phyloP scores from a whole-genome alignment of 306 rosid species.

The Begonia loranthoides region DNA sequence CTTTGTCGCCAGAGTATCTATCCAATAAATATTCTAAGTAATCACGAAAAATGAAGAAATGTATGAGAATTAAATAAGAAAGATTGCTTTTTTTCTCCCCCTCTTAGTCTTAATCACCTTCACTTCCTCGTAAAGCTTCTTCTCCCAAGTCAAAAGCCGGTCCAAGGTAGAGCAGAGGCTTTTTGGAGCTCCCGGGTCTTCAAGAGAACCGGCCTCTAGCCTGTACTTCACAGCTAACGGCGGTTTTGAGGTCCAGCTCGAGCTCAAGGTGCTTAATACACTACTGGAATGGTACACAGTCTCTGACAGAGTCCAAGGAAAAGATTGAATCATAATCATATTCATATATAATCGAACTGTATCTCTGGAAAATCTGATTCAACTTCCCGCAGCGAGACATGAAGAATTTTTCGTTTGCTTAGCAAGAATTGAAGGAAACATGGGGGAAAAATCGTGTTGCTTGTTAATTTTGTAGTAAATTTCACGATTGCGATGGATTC shows the following conservation, averaged over 20 bases:
- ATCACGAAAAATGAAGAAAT: background rate
- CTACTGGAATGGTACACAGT: conserved; percentile 94
- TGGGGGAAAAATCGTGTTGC: no score
- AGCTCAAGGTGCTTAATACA: conserved; percentile 73
- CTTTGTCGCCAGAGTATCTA: no score
- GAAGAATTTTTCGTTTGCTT: no score
- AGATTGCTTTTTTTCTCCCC: no score
- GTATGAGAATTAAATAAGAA: background rate
- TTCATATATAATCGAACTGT: background rate
- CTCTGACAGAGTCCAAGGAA: conserved; percentile 36
- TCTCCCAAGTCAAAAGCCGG: conserved; percentile 95
- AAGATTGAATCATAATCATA: conserved; percentile 2
- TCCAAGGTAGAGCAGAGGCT: conserved; percentile 85
- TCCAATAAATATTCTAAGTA: background rate
- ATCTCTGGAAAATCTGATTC: background rate
- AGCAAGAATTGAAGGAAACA: no score
- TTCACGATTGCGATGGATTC: no score
- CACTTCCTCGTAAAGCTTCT: conserved; percentile 85
- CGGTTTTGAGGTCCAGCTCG: conserved; percentile 96
- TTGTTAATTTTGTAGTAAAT: no score
- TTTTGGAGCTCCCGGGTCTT: conserved; percentile 48
- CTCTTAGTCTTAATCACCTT: conserved; percentile 54
- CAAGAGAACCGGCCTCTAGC: conserved; percentile 50
- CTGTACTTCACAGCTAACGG: conserved; percentile 82
- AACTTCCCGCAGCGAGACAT: no score